Conservation (phyloP, 805 yeast species). For the Blastobotrys robertii region DNA sequence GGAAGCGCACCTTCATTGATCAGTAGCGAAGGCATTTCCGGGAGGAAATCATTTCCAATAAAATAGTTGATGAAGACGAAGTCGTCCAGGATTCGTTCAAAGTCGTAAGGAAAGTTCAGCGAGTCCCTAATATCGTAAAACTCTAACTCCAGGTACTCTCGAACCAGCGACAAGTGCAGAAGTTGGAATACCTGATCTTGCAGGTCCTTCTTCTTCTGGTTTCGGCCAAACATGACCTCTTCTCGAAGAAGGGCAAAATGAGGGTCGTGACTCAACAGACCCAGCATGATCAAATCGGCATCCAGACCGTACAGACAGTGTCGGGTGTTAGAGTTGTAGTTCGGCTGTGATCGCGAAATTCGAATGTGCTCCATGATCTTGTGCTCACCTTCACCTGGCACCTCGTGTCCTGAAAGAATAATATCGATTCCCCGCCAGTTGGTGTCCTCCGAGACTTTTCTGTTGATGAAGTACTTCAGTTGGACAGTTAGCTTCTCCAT, state of each 20-base stretch:
- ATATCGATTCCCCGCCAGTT: conserved; percentile 75
- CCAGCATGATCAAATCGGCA: conserved; percentile 92
- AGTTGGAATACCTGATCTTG: conserved; percentile 74
- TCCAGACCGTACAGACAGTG: conserved; percentile 95
- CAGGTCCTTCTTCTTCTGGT: conserved; percentile 34
- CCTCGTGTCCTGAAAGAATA: conserved; percentile 86
- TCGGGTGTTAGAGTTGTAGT: conserved; percentile 68
- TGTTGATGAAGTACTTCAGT: conserved; percentile 77
- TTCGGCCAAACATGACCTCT: conserved; percentile 81
- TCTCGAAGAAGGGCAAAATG: conserved; percentile 91
- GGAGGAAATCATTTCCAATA: conserved; percentile 96
- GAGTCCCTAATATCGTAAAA: conserved; percentile 59
- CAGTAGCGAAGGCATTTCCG: conserved; percentile 88
- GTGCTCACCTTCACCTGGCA: conserved; percentile 98
- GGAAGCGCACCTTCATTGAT: conserved; percentile 96
- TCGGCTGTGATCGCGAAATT: conserved; percentile 60
- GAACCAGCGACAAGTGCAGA: conserved; percentile 73
- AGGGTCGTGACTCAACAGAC: conserved; percentile 88
- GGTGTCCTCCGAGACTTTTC: conserved; percentile 77
- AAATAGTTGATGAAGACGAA: conserved; percentile 86
- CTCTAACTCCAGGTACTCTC: conserved; percentile 87
- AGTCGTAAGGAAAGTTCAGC: conserved; percentile 57
- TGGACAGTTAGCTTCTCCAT: conserved; percentile 82
- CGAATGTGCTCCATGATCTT: conserved; percentile 92
- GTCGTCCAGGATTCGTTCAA: conserved; percentile 87